Evolutionary conservation across 331 rosid genomes (phyloP), one percentile per base, ranked within the genome.

Genomic region (Erythrophleum ivorense): DNA sequence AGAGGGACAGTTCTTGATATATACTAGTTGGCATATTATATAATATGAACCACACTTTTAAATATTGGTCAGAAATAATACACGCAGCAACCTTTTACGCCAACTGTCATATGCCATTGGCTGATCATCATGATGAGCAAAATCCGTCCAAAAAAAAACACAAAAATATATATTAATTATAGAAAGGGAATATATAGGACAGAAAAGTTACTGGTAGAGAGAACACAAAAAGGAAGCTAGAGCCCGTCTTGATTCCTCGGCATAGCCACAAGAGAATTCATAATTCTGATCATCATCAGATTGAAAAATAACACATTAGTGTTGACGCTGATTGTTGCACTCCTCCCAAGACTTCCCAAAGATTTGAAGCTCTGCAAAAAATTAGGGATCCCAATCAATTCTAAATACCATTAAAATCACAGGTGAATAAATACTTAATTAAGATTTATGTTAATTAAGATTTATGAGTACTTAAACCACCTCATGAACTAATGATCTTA

Each of bases 301-400:
- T 65, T 55, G 66, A 54, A 57, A 66, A 43, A 12, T 36, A 70
- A 50, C 76, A 57, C 31, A 43, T 80, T 88, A 85, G 62, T 83
- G 81, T 77, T 40, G 84, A 82, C 83, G 85, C 77, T 88, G 91
- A 40, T 85, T 86, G 81, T 21, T 80, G 85, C 88, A 83, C 81
- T 78, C 86, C 49, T 89, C 92, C 89, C 93, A 88, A 24, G 91
- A 84, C 81, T 88, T 88, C 50, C 89, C 92, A 68, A 76, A 85
- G 80, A 89, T 86, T 78, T 89, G 96, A 21, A 88, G 85, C 81
- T 91, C 93, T 91, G 89, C 70, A 83, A 75, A 76, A 86, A 83
- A 73, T 76, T 16, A 77, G 46, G 36, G 58, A 71, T 46, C 69
- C 60, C 34, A 69, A 62, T n/a, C 31, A 55, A 70, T 11, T 81